A percentile compares a stretch with the other conserved stretches of the same genome.
Conservation (phyloP, 208 protist genomes). For the Wallacemonas rigidus region DNA sequence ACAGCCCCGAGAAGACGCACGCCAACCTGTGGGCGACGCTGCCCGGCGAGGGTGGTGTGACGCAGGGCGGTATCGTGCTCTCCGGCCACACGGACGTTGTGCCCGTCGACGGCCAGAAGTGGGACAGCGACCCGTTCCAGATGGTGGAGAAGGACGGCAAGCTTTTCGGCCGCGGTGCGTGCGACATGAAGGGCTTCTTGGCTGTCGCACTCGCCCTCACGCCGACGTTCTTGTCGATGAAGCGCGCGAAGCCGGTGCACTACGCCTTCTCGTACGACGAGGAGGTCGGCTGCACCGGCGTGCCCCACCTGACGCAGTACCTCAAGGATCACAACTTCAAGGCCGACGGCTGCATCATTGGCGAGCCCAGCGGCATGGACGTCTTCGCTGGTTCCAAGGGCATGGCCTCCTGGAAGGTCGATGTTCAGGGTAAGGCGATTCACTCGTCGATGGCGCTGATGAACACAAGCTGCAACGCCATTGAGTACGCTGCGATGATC, state of each 20-base stretch:
- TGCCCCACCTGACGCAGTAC: slow-evolving; percentile 19
- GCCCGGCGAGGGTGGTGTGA: slow-evolving; percentile 33
- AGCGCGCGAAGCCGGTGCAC: slow-evolving; percentile 42
- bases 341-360: slow-evolving; percentile 52
- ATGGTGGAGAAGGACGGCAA: slow-evolving; percentile 42
- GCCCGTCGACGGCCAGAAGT: slow-evolving; percentile 46
- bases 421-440: slow-evolving; percentile 42
- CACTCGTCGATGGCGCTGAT: slow-evolving; percentile 51
- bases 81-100: slow-evolving; percentile 49
- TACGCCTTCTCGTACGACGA: slow-evolving; percentile 43
- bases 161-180: slow-evolving; percentile 49
- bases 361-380: slow-evolving; percentile 51
- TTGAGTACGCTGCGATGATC: slow-evolving; percentile 41
- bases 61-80: slow-evolving; percentile 44
- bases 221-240: slow-evolving; percentile 32
- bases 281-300: slow-evolving; percentile 35
- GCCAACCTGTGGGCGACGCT: slow-evolving; percentile 67
- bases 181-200: slow-evolving; percentile 53
- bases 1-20: slow-evolving; percentile 36
- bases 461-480: slow-evolving; percentile 41
- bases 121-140: slow-evolving; percentile 43
- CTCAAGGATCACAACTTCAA: slow-evolving; percentile 30
- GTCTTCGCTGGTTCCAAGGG: slow-evolving; percentile 37
- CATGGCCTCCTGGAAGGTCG: slow-evolving; percentile 24
- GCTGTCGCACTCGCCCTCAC: slow-evolving; percentile 33